Base-by-base conservation (phyloP, 495 filamentous ascomycete genomes). In the Filosporella fistucella region DNA sequence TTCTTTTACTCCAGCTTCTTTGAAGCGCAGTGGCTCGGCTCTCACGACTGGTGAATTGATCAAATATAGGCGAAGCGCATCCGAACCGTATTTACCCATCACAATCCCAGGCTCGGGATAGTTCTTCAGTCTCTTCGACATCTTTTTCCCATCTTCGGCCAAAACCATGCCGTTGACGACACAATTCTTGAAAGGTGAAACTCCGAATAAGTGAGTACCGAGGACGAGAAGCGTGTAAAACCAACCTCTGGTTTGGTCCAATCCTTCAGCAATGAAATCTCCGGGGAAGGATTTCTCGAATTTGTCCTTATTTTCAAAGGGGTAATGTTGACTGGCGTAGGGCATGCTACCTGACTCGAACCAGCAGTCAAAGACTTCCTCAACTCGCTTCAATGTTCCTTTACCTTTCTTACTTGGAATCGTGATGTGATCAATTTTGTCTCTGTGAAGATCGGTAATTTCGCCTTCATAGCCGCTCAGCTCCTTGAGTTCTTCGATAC, bases 341-440 rank as follows among this genome's bases (percentile, higher is more conserved):
- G 93, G 93, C 93, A 98, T 98, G 63, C 87, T 91, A 13, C 90
- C 90, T 18, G 88, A 94, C 61, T 78, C 75, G 42, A 77, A 71
- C 93, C 93, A 97, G 63, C 93, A 98, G 68, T 98, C 93, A 58
- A 98, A 97, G 10, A 98, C 90, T 67, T 97, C 93, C 32, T 84
- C 80, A 8, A 93, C 78, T 46, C 93, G 82, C 47, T 80, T 82
- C 40, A 98, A 73, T 21, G 72, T 74, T 32, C 93, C 93, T 59
- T 93, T 96, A 47, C 93, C 93, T 68, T 82, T 74, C 64, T 89
- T 85, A 60, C 87, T 91, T 6, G 93, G 93, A 54, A 98, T 98
- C 32, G 93, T 96, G 62, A 98, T 97, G 47, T 91, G 69, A 56
- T 98, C 93, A 44, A 98, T 86, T 63, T 91, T 91, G 65, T 98